Percentiles rank a stretch among this genome's conserved stretches.
Evolutionary conservation across 164 flowering plant genomes (phyloP).

Genomic region (Annona cherimola): DNA sequence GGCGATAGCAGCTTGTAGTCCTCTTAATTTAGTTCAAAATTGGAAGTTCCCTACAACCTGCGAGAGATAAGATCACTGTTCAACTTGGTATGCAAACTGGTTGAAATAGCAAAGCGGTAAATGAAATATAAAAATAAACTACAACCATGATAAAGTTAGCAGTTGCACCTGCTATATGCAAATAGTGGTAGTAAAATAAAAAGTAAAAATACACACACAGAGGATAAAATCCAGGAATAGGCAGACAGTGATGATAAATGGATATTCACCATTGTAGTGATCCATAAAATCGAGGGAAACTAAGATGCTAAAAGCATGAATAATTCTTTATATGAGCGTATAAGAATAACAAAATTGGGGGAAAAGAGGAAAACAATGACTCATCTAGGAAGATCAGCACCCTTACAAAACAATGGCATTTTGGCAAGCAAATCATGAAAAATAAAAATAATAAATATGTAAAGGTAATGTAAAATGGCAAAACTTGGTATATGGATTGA

Average conservation of each 20-base stretch:
- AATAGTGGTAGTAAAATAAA: background rate
- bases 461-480: no score
- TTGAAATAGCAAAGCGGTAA: background rate
- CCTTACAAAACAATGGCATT: no score
- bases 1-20: background rate
- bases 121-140: background rate
- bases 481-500: no score
- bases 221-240: background rate
- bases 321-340: no score
- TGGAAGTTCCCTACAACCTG: background rate
- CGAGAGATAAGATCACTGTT: background rate
- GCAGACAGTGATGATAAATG: background rate
- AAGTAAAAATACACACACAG: background rate
- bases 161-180: no score
- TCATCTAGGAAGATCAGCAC: no score
- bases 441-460: no score
- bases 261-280: background rate
- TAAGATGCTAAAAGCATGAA: no score
- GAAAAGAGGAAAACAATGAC: no score
- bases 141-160: background rate
- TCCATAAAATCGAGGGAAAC: background rate
- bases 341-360: no score
- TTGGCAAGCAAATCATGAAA: no score
- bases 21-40: no score
- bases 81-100: background rate